Base-by-base conservation (phyloP, 768 basidiomycete genomes). In the Tylopilus rubrobrunneus region DNA sequence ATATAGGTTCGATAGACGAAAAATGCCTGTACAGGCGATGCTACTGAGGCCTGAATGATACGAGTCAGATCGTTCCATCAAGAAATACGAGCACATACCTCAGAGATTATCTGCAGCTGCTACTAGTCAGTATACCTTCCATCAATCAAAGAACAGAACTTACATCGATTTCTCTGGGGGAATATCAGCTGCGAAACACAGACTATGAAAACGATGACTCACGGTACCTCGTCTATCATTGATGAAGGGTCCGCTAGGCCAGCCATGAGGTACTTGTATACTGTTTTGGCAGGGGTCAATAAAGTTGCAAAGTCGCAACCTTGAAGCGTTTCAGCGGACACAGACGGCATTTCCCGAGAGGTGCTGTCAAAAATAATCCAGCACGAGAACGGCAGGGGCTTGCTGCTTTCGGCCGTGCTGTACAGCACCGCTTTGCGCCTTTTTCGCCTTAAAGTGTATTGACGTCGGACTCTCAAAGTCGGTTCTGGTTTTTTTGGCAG, bases 131-230 rank as follows among this genome's bases (percentile, higher is more conserved):
- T 37, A 17, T 3, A 33, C 7, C 14, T 36, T 39, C n/a, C 25
- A 36, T 15, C 14, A 1, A 1, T 41, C 21, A 21, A 4, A 4
- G 9, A 44, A 5, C 23, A 14, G n/a, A 15, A 47, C 60, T 55
- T 45, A 61, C 60, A 1, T 37, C 1, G 2, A 59, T 14, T 3
- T 62, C 61, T 0, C 60, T 61, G n/a, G 14, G n/a, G 42, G 42
- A 9, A 7, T 3, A 28, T 45, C 4, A 14, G 31, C 31, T 31
- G 7, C 7, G 7, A 23, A 3, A 27, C 10, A 4, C 8, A 9
- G 19, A 9, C 8, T 17, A 6, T 36, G 21, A 25, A 8, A 7
- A 2, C 1, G 11, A 44, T 3, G 5, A 56, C 61, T 48, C 27
- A 63, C 53, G 48, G 46, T 27, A 3, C 14, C 3, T 3, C 17